Base-by-base conservation (phyloP, 2,329 filamentous ascomycete species). In the Thelonectria olida region DNA sequence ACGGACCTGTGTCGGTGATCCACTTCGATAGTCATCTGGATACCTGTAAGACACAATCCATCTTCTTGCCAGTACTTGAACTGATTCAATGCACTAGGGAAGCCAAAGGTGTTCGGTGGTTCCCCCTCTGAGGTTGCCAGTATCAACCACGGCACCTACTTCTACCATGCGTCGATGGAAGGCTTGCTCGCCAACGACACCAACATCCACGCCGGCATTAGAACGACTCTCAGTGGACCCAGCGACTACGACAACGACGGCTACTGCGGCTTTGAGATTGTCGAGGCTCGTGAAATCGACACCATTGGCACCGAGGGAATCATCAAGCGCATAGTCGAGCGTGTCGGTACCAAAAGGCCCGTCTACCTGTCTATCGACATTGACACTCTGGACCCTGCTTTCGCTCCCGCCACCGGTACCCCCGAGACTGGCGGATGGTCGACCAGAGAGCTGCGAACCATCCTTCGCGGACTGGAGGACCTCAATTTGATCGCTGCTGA, bases 71-170 rank as follows among this genome's bases (percentile, higher is more conserved):
- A 31, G 7, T 2, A 7, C 3, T 3, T 0, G 15, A 12, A 12
- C 25, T 55, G 7, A 54, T 10, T 7, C 15, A 79, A 71, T 4
- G 19, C 28, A 20, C n/a, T n/a, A 71, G 92, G 92, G 92, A 88
- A 86, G 60, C 93, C 92, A 42, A 95, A 95, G 75, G 92, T 96
- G 23, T 96, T 96, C 69, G 92, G 93, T 54, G 92, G 92, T 27
- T 89, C 91, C 0, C 92, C 92, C 0, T 91, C 87, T 25, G 85
- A 93, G 62, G 86, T 89, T 38, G 92, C 92, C 19, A 84, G 84
- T 65, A 89, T 96, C 79, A 96, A 96, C 79, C 92, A 96, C 79
- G 92, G 92, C 41, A 96, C 92, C 1, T 96, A 96, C 81, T 96
- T 96, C 79, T 96, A 90, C 79, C 91, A 95, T 74, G 92, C 92